phyloP scores from a whole-genome alignment of 768 basidiomycete genomes.

The Boletales sp. region DNA sequence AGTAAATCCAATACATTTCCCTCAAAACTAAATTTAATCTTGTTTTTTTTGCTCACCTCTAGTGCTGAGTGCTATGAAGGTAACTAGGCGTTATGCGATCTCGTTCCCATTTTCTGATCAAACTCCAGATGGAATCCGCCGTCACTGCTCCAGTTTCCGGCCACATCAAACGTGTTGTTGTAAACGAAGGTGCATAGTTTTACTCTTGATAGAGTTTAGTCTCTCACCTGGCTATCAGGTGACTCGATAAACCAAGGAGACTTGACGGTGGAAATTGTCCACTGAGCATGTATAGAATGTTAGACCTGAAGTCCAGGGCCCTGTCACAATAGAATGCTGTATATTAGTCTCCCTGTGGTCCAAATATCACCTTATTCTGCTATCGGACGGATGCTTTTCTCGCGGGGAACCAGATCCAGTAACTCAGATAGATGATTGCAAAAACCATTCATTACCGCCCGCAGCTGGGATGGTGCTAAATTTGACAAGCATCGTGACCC shows the following conservation, averaged over 20 bases:
- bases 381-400: neutral
- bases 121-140: slow-evolving; percentile 88
- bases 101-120: slow-evolving; percentile 12
- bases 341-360: slow-evolving; percentile 10
- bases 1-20: slow-evolving; percentile 31
- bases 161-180: slow-evolving; percentile 89
- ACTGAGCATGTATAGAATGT: slow-evolving; percentile 35
- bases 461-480: slow-evolving; percentile 6
- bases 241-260: slow-evolving; percentile 97
- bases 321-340: slow-evolving; percentile 15
- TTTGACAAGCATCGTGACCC: slow-evolving; percentile 5
- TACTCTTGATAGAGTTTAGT: neutral
- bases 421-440: neutral
- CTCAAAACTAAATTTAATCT: slow-evolving; percentile 22
- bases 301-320: neutral
- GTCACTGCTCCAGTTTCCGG: slow-evolving; percentile 97
- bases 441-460: slow-evolving; percentile 14
- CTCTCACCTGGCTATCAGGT: slow-evolving; percentile 41
- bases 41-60: slow-evolving; percentile 10
- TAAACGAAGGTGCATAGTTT: slow-evolving; percentile 66
- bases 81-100: slow-evolving; percentile 29
- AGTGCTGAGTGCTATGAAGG: slow-evolving; percentile 98
- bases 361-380: slow-evolving; percentile 2
- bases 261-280: slow-evolving; percentile 83
- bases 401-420: neutral